Evolutionary conservation across 2,329 filamentous ascomycete genomes (phyloP).

Genomic region (Fusarium lyarnte): DNA sequence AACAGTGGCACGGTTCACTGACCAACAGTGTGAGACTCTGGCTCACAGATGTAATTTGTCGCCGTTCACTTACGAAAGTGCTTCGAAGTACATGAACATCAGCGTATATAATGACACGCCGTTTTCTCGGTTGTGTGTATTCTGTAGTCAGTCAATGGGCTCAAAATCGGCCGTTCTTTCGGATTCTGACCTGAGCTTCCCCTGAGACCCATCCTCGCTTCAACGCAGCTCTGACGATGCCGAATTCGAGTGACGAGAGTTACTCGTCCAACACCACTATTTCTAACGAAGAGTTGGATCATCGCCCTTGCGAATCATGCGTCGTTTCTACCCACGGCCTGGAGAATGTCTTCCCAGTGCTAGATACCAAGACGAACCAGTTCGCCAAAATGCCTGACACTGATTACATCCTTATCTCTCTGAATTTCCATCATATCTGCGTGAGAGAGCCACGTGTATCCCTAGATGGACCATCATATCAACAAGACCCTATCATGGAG

Average conservation of each 20-base stretch:
- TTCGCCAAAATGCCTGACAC: not conserved
- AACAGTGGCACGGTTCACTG: not conserved
- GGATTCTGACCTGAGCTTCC: not conserved
- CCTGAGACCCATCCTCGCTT: not conserved
- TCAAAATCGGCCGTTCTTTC: not conserved
- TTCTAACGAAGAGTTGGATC: not conserved
- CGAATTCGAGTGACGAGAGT: not conserved
- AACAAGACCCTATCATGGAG: constrained; percentile 13
- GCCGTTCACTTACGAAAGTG: not conserved
- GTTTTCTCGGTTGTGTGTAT: not conserved
- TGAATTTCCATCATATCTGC: constrained; percentile 13
- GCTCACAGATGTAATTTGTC: not conserved
- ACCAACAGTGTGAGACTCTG: not conserved
- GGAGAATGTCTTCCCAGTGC: not conserved
- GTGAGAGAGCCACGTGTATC: not conserved
- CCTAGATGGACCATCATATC: not conserved
- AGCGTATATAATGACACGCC: not conserved
- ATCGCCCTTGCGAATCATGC: not conserved
- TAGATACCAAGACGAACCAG: not conserved
- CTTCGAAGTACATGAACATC: not conserved
- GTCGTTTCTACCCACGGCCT: not conserved
- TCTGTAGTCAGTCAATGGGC: not conserved
- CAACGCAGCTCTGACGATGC: not conserved
- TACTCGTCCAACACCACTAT: not conserved
- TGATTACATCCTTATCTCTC: constrained; percentile 16